These are phyloP conservation scores for Copromyces sp. DNA, from an alignment of 495 filamentous ascomycete genomes.

Conservation along the genomic window DNA sequence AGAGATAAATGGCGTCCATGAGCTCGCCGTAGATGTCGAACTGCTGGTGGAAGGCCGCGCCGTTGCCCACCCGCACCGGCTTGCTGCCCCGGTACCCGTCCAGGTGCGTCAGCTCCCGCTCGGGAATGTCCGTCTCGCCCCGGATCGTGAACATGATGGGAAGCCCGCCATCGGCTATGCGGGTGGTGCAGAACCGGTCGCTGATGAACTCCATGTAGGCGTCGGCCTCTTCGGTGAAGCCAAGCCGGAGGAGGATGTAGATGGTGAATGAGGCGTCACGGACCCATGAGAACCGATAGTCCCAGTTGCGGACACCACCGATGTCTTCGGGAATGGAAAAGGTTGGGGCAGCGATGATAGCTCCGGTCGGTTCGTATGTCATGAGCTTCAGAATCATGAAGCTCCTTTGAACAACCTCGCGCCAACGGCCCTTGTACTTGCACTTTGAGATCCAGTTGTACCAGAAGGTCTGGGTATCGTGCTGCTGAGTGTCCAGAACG, in stretches of 20 bases:
- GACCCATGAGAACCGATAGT: slow-evolving; percentile 68
- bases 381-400: slow-evolving; percentile 63
- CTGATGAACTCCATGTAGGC: slow-evolving; percentile 67
- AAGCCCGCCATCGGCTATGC: slow-evolving; percentile 40
- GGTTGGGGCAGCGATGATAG: slow-evolving; percentile 39
- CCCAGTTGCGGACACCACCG: slow-evolving; percentile 62
- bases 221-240: slow-evolving; percentile 64
- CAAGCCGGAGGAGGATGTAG: slow-evolving; percentile 63
- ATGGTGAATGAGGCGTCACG: slow-evolving; percentile 65
- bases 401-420: slow-evolving; percentile 56
- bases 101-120: slow-evolving; percentile 53
- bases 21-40: slow-evolving; percentile 70
- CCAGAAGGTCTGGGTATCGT: slow-evolving; percentile 58
- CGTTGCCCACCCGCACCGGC: slow-evolving; percentile 66
- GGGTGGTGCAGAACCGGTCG: slow-evolving; percentile 46
- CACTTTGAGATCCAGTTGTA: slow-evolving; percentile 59
- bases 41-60: slow-evolving; percentile 61
- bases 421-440: slow-evolving; percentile 59
- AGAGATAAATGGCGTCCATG: slow-evolving; percentile 64
- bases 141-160: slow-evolving; percentile 72
- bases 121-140: slow-evolving; percentile 61
- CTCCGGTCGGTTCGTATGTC: slow-evolving; percentile 49
- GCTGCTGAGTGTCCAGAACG: slow-evolving; percentile 48
- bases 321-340: slow-evolving; percentile 65
- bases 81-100: slow-evolving; percentile 57